Evolutionary conservation across 2,329 filamentous ascomycete genomes (phyloP), one percentile per base, ranked within the genome.

Genomic region (Gaeumannomyces sp.): DNA sequence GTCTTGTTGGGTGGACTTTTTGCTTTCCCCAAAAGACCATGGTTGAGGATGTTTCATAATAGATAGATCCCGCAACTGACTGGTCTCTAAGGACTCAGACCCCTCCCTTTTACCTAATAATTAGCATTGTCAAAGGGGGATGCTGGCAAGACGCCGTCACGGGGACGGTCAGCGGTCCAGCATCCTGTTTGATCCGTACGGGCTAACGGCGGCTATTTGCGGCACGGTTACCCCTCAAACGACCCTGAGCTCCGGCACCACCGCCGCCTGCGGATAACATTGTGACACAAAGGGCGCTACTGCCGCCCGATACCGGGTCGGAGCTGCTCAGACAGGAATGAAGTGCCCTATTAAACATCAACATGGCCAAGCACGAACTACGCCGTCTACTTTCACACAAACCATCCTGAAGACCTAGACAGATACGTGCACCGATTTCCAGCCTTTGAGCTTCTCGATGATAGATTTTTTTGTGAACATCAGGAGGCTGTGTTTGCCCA

Each of bases 121-220:
- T 22, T n/a, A 53, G 22, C 45, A 22, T 7, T 53, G 22, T 53
- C 45, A n/a, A 6, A 7, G 16, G 45, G 45, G 45, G 22, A 53
- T 53, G 45, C 45, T n/a, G 22, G 45, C 45, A 53, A 4, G 45
- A 53, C 22, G 45, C 45, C 11, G 19, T 53, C 45, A n/a, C 45
- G 19, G 7, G 22, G 19, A 53, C 22, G 19, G 45, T 53, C 22
- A n/a, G 45, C 45, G 22, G 45, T 53, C 45, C 5, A 53, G 19
- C 45, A n/a, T 8, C 4, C n/a, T 16, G 7, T 33, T 13, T 35
- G 22, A 33, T 29, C 29, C 16, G 25, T 53, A 27, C 61, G 50
- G 61, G 61, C 28, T 62, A 57, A 11, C 19, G 61, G 50, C 61
- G 61, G 61, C 45, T 62, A 62, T 28, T 56, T 10, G 45, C 61